Percentiles rank a stretch among this genome's conserved stretches.
phyloP scores from a whole-genome alignment of 176 grass and related monocot species.

The Avena sativa region DNA sequence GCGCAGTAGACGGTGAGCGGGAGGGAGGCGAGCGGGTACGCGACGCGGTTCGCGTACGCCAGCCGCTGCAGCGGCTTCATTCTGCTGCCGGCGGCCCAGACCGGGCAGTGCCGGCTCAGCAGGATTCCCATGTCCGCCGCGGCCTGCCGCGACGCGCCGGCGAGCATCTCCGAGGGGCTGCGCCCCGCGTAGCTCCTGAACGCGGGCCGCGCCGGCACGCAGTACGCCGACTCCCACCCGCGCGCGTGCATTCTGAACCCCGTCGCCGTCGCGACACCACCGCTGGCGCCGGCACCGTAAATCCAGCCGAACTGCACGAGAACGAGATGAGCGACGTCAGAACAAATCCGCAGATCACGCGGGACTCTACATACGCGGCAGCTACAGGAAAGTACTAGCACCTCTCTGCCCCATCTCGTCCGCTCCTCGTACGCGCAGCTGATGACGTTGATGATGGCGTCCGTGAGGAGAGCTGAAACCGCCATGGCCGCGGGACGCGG shows the following conservation, averaged over 20 bases:
- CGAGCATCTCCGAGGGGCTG: constrained; percentile 48
- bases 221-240: constrained; percentile 74
- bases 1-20: constrained; percentile 68
- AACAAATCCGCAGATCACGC: neutral
- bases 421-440: constrained; percentile 71
- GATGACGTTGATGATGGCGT: constrained; percentile 71
- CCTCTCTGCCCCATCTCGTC: constrained; percentile 72
- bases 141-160: constrained; percentile 49
- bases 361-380: neutral
- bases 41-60: constrained; percentile 51
- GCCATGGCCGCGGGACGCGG: neutral
- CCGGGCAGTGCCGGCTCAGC: constrained; percentile 64
- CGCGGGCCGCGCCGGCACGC: constrained; percentile 45
- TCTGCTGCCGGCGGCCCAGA: constrained; percentile 50
- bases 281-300: constrained; percentile 47
- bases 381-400: neutral
- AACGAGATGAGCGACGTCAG: neutral
- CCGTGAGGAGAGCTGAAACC: constrained; percentile 48
- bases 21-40: constrained; percentile 65
- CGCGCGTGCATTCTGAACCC: constrained; percentile 73
- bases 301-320: constrained; percentile 65
- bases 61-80: constrained; percentile 58
- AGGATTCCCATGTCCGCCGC: constrained; percentile 57
- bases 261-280: constrained; percentile 50
- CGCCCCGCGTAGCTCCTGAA: constrained; percentile 51